These are phyloP conservation scores for Knoxdaviesia capensis DNA, from an alignment of 2,329 filamentous ascomycete species.

Conservation along the genomic window DNA sequence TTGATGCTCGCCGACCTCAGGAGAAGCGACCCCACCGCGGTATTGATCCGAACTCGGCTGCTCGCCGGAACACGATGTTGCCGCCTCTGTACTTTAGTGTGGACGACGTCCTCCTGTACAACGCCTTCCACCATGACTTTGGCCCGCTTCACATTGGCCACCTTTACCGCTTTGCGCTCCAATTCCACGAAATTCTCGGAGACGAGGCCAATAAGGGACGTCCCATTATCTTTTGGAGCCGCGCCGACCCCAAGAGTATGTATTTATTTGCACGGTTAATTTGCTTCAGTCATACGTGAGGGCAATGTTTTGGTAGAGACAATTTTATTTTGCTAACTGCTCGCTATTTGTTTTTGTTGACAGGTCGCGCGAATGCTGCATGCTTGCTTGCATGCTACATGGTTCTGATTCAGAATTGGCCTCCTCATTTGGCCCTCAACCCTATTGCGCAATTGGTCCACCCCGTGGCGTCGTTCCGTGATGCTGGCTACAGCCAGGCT, in stretches of 20 bases:
- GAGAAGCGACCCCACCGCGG: conserved; percentile 38
- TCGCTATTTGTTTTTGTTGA: not conserved
- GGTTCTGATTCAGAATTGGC: conserved; percentile 96
- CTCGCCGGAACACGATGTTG: conserved; percentile 14
- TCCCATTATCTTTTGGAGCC: conserved; percentile 91
- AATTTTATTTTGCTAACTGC: not conserved
- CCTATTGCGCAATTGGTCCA: conserved; percentile 94
- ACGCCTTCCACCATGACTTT: conserved; percentile 97
- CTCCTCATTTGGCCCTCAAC: conserved; percentile 82
- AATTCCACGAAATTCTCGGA: conserved; percentile 86
- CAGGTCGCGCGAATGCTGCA: conserved; percentile 78
- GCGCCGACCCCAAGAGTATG: conserved; percentile 74
- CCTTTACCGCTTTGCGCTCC: conserved; percentile 86
- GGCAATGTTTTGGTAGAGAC: not conserved
- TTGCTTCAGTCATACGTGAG: not conserved
- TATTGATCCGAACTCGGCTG: conserved; percentile 19
- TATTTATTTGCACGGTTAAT: conserved; percentile 8
- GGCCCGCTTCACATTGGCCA: conserved; percentile 94
- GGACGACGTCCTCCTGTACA: conserved; percentile 83
- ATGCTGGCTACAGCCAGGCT: conserved; percentile 94
- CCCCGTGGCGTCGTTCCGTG: conserved; percentile 94
- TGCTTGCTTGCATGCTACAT: conserved; percentile 96
- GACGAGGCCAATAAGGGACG: conserved; percentile 78
- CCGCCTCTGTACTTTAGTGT: conserved; percentile 88
- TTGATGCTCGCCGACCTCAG: too few relatives aligned